Conservation (phyloP, 345 rosid genomes). For the Melastoma malabathricum region DNA sequence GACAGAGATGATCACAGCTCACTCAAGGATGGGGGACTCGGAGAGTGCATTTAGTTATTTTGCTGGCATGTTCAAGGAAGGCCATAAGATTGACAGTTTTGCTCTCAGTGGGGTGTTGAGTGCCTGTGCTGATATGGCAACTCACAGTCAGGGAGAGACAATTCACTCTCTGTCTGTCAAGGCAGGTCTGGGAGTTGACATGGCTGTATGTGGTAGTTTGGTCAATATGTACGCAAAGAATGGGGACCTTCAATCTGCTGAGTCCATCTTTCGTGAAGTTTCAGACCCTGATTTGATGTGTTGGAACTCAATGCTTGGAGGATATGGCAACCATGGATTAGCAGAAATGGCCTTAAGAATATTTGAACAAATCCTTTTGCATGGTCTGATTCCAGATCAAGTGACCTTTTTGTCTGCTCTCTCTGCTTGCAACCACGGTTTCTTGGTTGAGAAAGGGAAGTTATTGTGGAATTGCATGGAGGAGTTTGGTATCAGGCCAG, state of each 20-base stretch:
- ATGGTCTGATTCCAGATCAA: conserved; percentile 43
- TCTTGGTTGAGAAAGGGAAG: conserved; percentile 48
- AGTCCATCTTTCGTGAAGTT: conserved; percentile 31
- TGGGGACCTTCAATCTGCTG: too few species aligned
- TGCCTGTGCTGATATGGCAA: conserved; percentile 65
- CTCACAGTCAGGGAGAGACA: conserved; percentile 59
- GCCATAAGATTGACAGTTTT: conserved; percentile 46
- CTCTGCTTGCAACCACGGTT: conserved; percentile 68
- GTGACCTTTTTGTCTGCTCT: conserved; percentile 63
- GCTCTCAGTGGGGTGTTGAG: conserved; percentile 62
- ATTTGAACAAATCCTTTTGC: too few species aligned
- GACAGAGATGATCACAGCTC: conserved; percentile 83
- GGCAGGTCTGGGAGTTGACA: conserved; percentile 32
- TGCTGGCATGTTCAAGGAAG: conserved; percentile 37
- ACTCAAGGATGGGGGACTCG: conserved; percentile 53
- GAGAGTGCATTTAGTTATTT: conserved; percentile 39
- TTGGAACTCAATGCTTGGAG: conserved; percentile 79
- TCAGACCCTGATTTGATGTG: conserved; percentile 63
- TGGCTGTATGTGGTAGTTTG: conserved; percentile 59
- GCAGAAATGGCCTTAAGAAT: conserved; percentile 40
- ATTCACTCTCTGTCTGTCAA: too few species aligned
- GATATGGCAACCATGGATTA: conserved; percentile 66
- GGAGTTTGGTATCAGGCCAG: conserved; percentile 42
- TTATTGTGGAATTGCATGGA: too few species aligned
- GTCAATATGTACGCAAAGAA: conserved; percentile 78